Evolutionary conservation across 257 asterid species (phyloP).

Genomic region (Plectranthus barbatus): DNA sequence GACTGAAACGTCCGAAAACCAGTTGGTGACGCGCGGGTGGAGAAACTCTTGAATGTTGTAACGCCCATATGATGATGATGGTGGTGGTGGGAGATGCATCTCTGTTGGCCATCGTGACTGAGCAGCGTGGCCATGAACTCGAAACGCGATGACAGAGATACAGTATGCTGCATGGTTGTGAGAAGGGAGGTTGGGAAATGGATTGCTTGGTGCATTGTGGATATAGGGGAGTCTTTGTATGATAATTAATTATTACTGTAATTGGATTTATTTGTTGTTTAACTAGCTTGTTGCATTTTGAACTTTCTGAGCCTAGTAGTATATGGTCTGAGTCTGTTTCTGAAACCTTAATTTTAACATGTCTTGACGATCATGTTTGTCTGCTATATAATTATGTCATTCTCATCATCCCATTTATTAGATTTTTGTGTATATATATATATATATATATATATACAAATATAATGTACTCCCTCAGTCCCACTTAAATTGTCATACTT

Average conservation of each 20-base stretch:
- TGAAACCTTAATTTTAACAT: constrained; percentile 7
- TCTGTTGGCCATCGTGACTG: constrained; percentile 4
- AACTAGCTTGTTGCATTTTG: not conserved
- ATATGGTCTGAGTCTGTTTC: constrained; percentile 10
- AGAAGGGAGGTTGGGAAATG: not conserved
- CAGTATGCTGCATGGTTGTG: not conserved
- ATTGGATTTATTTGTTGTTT: constrained; percentile 57
- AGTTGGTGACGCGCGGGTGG: constrained; percentile 62
- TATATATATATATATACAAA: too few relatives aligned
- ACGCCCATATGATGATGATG: not conserved
- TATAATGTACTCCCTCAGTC: too few relatives aligned
- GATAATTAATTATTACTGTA: too few relatives aligned
- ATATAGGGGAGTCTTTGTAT: constrained; percentile 25
- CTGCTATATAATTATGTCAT: not conserved
- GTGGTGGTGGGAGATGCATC: constrained; percentile 1
- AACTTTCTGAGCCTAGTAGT: constrained; percentile 2
- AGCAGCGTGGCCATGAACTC: not conserved
- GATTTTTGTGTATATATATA: too few relatives aligned
- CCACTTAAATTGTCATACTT: too few relatives aligned
- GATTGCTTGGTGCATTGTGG: constrained; percentile 9
- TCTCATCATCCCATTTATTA: not conserved
- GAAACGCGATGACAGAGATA: not conserved
- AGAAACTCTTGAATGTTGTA: constrained; percentile 7
- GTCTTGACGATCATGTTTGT: not conserved
- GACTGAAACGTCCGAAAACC: constrained; percentile 73